Percentiles rank a stretch among this genome's conserved stretches.
phyloP scores from a whole-genome alignment of 495 filamentous ascomycete genomes.

The Beverwykella pulmonaria region DNA sequence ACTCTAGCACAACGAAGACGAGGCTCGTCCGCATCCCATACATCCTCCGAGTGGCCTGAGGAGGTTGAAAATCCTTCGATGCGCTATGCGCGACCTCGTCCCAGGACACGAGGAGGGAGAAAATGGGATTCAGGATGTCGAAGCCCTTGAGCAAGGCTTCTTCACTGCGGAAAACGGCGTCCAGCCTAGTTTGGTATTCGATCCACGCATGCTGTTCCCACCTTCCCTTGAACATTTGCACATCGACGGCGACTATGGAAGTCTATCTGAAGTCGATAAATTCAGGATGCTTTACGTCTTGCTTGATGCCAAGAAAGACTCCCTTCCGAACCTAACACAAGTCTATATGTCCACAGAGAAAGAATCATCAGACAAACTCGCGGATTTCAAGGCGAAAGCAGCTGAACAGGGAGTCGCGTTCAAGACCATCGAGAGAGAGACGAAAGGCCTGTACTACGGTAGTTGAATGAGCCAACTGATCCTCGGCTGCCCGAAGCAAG shows the following conservation, averaged over 20 bases:
- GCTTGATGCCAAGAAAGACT: background rate
- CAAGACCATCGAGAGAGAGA: background rate
- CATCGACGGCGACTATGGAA: background rate
- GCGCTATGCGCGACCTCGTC: background rate
- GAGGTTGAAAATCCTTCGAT: constrained; percentile 1
- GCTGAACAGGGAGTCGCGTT: background rate
- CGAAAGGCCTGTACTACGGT: no score
- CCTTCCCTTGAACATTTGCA: constrained; percentile 2
- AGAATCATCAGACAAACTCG: background rate
- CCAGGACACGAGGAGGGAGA: background rate
- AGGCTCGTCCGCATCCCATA: background rate
- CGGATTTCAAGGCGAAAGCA: constrained; percentile 1
- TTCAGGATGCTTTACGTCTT: background rate
- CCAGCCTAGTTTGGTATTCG: background rate
- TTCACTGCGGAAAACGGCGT: background rate
- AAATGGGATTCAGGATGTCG: background rate
- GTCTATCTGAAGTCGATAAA: background rate
- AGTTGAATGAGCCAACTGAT: no score
- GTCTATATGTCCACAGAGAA: background rate
- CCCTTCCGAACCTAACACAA: constrained; percentile 2
- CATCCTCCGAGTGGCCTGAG: constrained; percentile 1
- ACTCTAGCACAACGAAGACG: background rate
- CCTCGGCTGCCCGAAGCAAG: no score
- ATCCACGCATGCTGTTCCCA: background rate
- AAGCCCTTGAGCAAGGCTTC: no score